Conservation (phyloP, 2,329 filamentous ascomycete genomes). For the Exophiala sideris region DNA sequence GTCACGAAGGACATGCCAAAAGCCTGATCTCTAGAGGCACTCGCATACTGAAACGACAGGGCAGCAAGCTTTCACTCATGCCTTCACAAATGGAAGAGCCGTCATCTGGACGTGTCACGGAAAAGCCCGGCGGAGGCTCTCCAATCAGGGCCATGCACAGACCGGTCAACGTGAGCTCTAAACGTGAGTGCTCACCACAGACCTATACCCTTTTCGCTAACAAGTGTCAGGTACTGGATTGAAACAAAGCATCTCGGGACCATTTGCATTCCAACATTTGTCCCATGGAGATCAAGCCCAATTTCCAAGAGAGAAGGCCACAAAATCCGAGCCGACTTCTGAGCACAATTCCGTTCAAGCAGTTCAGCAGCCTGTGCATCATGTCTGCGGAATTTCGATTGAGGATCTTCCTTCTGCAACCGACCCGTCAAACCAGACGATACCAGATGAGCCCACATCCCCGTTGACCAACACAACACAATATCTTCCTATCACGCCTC, state of each 20-base stretch:
- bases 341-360: slow-evolving; percentile 54
- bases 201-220: background rate
- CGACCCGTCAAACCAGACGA: slow-evolving; percentile 1
- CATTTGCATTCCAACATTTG: slow-evolving; percentile 63
- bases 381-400: slow-evolving; percentile 52
- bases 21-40: slow-evolving; percentile 43
- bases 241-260: slow-evolving; percentile 56
- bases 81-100: slow-evolving; percentile 37
- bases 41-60: slow-evolving; percentile 46
- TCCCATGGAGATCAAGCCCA: slow-evolving; percentile 58
- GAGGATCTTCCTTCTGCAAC: slow-evolving; percentile 19
- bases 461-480: slow-evolving; percentile 33
- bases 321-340: slow-evolving; percentile 50
- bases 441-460: slow-evolving; percentile 16
- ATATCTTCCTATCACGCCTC: slow-evolving; percentile 31
- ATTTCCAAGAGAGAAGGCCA: slow-evolving; percentile 50
- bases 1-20: slow-evolving; percentile 32
- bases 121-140: slow-evolving; percentile 6
- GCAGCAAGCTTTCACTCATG: slow-evolving; percentile 45
- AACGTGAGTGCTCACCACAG: slow-evolving; percentile 10
- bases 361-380: slow-evolving; percentile 49
- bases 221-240: slow-evolving; percentile 36
- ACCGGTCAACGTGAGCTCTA: slow-evolving; percentile 13
- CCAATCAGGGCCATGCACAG: slow-evolving; percentile 7
- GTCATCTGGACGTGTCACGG: slow-evolving; percentile 3